A percentile compares a stretch with the other conserved stretches of the same genome.
phyloP scores from a whole-genome alignment of 805 yeast species.

The Naumovozyma dairenensis region DNA sequence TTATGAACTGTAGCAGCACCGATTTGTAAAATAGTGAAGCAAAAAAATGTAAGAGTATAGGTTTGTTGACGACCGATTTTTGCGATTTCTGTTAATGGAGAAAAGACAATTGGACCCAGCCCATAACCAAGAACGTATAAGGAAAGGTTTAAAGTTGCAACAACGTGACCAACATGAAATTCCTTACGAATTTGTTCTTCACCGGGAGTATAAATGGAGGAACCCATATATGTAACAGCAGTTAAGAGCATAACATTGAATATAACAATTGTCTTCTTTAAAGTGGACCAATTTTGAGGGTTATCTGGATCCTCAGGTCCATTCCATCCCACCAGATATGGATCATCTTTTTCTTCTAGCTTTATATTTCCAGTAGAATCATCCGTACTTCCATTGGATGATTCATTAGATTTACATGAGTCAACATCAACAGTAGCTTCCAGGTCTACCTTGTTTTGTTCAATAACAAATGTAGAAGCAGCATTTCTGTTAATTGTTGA shows the following conservation, averaged over 20 bases:
- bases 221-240: conserved; percentile 44
- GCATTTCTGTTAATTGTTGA: neutral
- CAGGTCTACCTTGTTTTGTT: neutral
- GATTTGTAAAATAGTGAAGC: conserved; percentile 44
- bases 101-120: conserved; percentile 47
- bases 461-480: neutral
- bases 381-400: neutral
- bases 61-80: conserved; percentile 43
- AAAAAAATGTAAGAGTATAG: conserved; percentile 37
- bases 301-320: conserved; percentile 40
- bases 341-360: conserved; percentile 23
- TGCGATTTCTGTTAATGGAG: conserved; percentile 51
- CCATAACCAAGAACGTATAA: conserved; percentile 53
- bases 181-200: conserved; percentile 35
- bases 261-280: conserved; percentile 32
- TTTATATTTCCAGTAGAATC: neutral
- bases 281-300: conserved; percentile 47
- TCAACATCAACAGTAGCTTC: neutral
- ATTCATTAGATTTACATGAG: too few species aligned
- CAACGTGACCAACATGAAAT: conserved; percentile 35
- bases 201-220: conserved; percentile 48
- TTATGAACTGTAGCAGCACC: conserved; percentile 44
- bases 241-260: conserved; percentile 38
- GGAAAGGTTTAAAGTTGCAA: conserved; percentile 43
- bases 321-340: conserved; percentile 16